phyloP scores from a whole-genome alignment of 129 eudicot species.

The Oenanthe sinensis region DNA sequence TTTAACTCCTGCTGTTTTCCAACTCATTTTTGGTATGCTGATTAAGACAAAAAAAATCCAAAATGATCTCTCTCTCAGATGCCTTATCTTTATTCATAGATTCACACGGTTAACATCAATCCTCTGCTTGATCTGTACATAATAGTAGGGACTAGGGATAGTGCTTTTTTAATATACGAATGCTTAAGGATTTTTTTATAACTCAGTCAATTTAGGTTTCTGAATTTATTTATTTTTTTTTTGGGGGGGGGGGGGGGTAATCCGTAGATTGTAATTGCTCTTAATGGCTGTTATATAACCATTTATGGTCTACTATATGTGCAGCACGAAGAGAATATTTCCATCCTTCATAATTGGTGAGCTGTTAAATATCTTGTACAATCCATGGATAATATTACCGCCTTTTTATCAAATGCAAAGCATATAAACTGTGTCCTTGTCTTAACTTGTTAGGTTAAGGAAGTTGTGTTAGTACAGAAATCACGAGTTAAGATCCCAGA shows the following conservation, averaged over 20 bases:
- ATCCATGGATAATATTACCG: slow-evolving; percentile 4
- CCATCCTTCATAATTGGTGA: slow-evolving; percentile 56
- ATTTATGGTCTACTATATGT: slow-evolving; percentile 14
- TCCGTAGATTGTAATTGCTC: slow-evolving; percentile 2
- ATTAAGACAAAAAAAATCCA: not conserved
- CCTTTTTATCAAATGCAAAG: not conserved
- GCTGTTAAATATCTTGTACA: slow-evolving; percentile 13
- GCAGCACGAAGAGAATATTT: slow-evolving; percentile 80
- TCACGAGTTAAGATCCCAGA: slow-evolving; percentile 39
- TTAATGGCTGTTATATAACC: slow-evolving; percentile 19
- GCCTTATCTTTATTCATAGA: not conserved
- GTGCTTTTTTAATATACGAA: not conserved
- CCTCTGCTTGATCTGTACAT: not conserved
- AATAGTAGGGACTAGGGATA: not conserved
- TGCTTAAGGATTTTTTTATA: not conserved
- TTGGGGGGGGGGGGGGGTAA: not conserved
- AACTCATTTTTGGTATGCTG: not conserved
- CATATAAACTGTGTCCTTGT: slow-evolving; percentile 2
- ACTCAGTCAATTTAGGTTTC: no score
- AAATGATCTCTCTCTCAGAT: not conserved
- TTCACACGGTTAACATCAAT: not conserved
- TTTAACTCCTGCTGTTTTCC: not conserved
- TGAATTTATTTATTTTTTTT: no score
- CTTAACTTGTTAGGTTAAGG: slow-evolving; percentile 47
- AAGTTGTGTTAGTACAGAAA: slow-evolving; percentile 38